Conservation (phyloP, 495 filamentous ascomycete species). For the Pyrenula aspistea region DNA sequence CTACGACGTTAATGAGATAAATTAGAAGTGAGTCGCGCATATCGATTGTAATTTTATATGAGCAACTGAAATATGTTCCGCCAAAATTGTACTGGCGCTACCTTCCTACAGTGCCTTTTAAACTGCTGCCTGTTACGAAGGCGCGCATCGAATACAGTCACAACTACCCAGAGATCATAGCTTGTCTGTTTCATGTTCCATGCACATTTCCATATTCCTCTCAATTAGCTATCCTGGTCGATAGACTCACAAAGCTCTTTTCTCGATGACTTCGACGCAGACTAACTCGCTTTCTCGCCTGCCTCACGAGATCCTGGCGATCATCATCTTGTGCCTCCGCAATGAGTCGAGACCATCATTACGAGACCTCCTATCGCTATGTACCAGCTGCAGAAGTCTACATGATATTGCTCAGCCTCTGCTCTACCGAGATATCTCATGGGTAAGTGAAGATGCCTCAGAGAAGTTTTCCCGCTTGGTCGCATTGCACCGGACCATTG, state of each 20-base stretch:
- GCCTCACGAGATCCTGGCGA: background rate
- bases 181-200: background rate
- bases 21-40: no score
- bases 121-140: background rate
- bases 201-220: background rate
- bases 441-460: background rate
- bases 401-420: background rate
- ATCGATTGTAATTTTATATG: no score
- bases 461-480: background rate
- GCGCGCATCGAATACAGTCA: background rate
- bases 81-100: no score
- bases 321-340: background rate
- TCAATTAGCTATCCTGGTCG: background rate
- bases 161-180: background rate
- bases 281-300: background rate
- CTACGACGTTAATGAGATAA: no score
- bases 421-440: background rate
- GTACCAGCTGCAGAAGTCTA: background rate
- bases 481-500: background rate
- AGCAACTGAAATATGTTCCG: no score
- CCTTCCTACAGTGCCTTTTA: background rate
- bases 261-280: background rate
- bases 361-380: background rate
- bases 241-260: background rate
- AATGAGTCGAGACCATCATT: background rate